Evolutionary conservation across 2,329 filamentous ascomycete species (phyloP).

Genomic region (Drechslerella stenobrocha): DNA sequence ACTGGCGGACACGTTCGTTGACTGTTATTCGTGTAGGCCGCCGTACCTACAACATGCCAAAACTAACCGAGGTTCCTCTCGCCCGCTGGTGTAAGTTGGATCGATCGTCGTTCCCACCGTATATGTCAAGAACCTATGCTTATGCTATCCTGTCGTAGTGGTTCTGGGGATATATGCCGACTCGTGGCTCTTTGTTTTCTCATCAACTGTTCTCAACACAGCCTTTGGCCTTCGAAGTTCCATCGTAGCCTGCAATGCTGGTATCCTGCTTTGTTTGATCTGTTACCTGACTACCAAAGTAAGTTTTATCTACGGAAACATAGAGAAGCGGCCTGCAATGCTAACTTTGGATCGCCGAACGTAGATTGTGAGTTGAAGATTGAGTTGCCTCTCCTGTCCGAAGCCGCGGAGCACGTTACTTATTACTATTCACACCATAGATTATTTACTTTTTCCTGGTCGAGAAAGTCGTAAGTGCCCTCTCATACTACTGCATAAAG

Average conservation of each 20-base stretch:
- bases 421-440: constrained; percentile 55
- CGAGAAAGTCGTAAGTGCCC: constrained; percentile 63
- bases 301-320: constrained; percentile 23
- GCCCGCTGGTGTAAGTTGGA: constrained; percentile 40
- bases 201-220: constrained; percentile 63
- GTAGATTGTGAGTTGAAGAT: constrained; percentile 54
- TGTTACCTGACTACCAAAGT: constrained; percentile 69
- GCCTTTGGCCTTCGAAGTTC: constrained; percentile 63
- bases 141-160: constrained; percentile 56
- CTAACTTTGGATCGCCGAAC: constrained; percentile 11
- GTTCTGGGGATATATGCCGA: constrained; percentile 65
- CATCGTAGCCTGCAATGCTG: constrained; percentile 61
- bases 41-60: constrained; percentile 39
- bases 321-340: not conserved
- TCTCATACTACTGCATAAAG: not conserved
- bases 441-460: constrained; percentile 67
- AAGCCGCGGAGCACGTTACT: too few species aligned
- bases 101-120: not conserved
- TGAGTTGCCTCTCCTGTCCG: not conserved
- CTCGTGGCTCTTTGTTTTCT: constrained; percentile 65
- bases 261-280: constrained; percentile 65
- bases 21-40: constrained; percentile 17
- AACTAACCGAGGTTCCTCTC: constrained; percentile 32
- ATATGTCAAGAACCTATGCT: not conserved
- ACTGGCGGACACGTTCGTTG: not conserved